Evolutionary conservation across 2,329 filamentous ascomycete genomes (phyloP).

Genomic region (Celoporthe dispersa): DNA sequence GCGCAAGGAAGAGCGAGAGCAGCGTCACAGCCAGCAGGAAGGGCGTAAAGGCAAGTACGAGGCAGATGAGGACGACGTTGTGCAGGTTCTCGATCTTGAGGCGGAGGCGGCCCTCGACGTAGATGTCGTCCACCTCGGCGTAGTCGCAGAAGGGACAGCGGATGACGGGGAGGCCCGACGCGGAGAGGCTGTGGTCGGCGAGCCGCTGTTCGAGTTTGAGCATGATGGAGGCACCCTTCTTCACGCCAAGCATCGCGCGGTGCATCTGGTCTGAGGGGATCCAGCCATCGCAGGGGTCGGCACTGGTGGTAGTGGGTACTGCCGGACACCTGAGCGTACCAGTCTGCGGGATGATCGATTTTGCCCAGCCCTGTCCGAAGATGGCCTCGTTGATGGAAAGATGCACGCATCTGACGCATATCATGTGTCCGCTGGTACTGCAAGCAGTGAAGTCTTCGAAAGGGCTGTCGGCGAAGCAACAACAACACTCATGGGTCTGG

Average conservation of each 20-base stretch:
- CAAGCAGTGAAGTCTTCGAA: conserved; percentile 80
- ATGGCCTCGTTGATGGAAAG: conserved; percentile 83
- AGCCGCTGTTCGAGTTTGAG: conserved; percentile 79
- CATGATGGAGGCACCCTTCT: conserved; percentile 72
- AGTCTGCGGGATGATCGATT: conserved; percentile 72
- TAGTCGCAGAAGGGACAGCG: conserved; percentile 92
- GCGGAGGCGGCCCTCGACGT: conserved; percentile 62
- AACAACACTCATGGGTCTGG: conserved; percentile 72
- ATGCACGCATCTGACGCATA: conserved; percentile 83
- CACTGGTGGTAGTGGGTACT: conserved; percentile 51
- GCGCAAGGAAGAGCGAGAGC: conserved; percentile 50
- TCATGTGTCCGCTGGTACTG: conserved; percentile 68
- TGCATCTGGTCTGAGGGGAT: conserved; percentile 72
- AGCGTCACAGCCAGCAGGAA: conserved; percentile 58
- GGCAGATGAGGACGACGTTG: conserved; percentile 53
- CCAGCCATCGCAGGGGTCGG: conserved; percentile 72
- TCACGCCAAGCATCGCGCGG: conserved; percentile 72
- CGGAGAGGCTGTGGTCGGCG: conserved; percentile 74
- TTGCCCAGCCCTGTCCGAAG: conserved; percentile 90
- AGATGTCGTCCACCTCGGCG: conserved; percentile 82
- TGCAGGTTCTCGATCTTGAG: conserved; percentile 57
- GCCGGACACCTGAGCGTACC: conserved; percentile 86
- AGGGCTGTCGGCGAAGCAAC: conserved; percentile 72
- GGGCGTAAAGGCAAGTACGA: conserved; percentile 59
- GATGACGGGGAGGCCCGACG: conserved; percentile 74